phyloP scores from a whole-genome alignment of 805 yeast species.

The Yarrowia porcina region DNA sequence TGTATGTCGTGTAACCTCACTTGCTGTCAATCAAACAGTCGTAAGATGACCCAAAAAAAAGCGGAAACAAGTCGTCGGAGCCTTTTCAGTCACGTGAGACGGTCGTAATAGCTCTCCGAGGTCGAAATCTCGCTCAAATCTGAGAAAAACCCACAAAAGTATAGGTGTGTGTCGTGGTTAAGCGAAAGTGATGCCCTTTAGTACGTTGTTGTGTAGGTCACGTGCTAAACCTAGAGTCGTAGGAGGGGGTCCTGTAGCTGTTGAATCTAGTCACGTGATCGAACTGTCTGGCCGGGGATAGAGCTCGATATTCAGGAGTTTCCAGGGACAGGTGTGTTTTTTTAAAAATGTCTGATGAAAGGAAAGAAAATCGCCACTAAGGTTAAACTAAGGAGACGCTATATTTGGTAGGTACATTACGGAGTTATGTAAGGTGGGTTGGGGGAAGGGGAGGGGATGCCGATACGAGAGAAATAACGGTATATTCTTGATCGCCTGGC shows the following conservation, averaged over 20 bases:
- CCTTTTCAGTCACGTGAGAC: not conserved
- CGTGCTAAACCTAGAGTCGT: not conserved
- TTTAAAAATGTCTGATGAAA: not conserved
- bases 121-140: no score
- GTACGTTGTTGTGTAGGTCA: not conserved
- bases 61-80: not conserved
- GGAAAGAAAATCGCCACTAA: conserved; percentile 19
- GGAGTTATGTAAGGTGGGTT: not conserved
- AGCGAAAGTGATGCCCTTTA: no score
- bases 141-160: no score
- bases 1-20: not conserved
- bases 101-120: no score
- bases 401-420: not conserved
- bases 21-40: not conserved
- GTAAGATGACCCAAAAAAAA: not conserved
- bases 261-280: no score
- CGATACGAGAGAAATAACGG: no score
- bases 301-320: no score
- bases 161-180: not conserved
- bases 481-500: not conserved
- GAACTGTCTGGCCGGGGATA: no score
- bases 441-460: no score
- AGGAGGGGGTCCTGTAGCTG: no score
- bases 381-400: conserved; percentile 7
- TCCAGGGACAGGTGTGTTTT: not conserved